phyloP scores from a whole-genome alignment of 1,284 basidiomycete genomes.

The Erythrobasidium hasegawianum region DNA sequence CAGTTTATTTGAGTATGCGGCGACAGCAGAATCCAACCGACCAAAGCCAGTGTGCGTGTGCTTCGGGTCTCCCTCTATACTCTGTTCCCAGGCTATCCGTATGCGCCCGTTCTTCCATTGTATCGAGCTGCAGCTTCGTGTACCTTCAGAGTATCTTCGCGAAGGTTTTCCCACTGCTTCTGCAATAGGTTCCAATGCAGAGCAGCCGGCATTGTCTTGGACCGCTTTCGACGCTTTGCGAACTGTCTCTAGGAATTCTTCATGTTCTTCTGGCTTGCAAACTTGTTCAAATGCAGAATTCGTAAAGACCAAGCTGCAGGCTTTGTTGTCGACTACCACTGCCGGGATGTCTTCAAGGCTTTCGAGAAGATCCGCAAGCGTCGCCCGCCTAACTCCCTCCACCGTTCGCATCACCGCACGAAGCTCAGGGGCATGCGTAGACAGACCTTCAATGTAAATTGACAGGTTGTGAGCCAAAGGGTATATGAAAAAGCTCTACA shows the following conservation, averaged over 20 bases:
- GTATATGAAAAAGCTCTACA: too few relatives aligned
- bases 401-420: background rate
- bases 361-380: slow-evolving; percentile 2
- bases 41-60: background rate
- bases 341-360: slow-evolving; percentile 5
- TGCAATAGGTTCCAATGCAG: background rate
- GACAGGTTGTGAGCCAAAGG: too few relatives aligned
- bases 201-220: too few relatives aligned
- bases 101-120: background rate
- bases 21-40: too few relatives aligned
- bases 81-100: background rate
- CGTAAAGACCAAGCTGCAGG: background rate
- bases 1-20: too few relatives aligned
- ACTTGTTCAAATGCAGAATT: background rate
- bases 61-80: background rate
- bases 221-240: background rate
- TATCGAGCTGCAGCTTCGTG: background rate
- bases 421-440: too few relatives aligned
- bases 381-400: background rate
- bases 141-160: too few relatives aligned
- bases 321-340: slow-evolving; percentile 6
- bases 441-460: too few relatives aligned
- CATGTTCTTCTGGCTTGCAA: background rate
- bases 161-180: background rate
- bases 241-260: background rate